These are phyloP conservation scores for Vitis cinerea DNA, from an alignment of 164 flowering plant genomes.

Conservation along the genomic window DNA sequence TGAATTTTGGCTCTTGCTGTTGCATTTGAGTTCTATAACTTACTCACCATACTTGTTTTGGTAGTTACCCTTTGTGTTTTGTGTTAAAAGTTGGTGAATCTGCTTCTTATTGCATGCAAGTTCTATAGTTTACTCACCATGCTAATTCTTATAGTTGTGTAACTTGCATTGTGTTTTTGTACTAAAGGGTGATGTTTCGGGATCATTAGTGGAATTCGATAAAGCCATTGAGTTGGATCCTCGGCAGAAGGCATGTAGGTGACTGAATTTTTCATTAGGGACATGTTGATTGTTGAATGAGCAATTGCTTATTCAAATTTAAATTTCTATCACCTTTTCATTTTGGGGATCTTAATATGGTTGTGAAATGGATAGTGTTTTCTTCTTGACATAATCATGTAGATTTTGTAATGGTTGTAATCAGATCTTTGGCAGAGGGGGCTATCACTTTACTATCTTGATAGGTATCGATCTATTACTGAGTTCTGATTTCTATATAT, in stretches of 20 bases:
- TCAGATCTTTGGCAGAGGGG: conserved; percentile 99
- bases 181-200: conserved; percentile 76
- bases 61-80: neutral
- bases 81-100: neutral
- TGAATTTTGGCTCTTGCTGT: neutral
- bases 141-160: neutral
- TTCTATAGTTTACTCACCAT: conserved; percentile 5
- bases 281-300: too few relatives aligned
- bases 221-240: conserved; percentile 85
- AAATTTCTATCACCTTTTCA: neutral
- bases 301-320: too few relatives aligned
- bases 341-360: neutral
- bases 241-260: conserved; percentile 90
- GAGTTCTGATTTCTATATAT: neutral
- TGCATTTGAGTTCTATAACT: too few relatives aligned
- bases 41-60: too few relatives aligned
- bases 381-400: neutral
- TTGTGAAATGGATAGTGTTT: neutral
- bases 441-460: conserved; percentile 81
- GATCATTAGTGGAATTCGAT: conserved; percentile 78
- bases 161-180: conserved; percentile 9
- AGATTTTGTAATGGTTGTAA: conserved; percentile 4
- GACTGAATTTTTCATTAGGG: neutral
- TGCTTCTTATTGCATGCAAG: neutral
- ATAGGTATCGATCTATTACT: conserved; percentile 52